phyloP scores from a whole-genome alignment of 345 rosid genomes.

The Excoecaria cochinchinensis region DNA sequence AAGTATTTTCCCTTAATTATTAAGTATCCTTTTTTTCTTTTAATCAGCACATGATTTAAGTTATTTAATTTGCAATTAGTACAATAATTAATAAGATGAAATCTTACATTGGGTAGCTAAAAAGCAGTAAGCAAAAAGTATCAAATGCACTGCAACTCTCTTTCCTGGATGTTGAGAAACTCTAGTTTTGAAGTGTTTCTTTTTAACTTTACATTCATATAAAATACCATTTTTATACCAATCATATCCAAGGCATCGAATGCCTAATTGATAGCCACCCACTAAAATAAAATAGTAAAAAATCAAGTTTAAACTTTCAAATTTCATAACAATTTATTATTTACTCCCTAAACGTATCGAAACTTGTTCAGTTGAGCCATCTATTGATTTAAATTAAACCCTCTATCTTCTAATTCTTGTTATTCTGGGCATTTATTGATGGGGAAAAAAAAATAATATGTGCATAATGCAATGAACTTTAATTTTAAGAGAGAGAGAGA shows the following conservation, averaged over 20 bases:
- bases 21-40: background rate
- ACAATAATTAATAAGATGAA: background rate
- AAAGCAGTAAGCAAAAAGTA: constrained; percentile 13
- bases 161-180: background rate
- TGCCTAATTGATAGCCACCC: constrained; percentile 10
- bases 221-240: background rate
- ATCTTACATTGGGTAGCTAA: background rate
- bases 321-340: too few relatives aligned
- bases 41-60: background rate
- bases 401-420: too few relatives aligned
- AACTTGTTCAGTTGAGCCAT: too few relatives aligned
- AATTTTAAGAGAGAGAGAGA: too few relatives aligned
- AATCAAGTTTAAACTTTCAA: background rate
- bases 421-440: too few relatives aligned
- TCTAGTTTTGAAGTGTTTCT: background rate
- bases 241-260: constrained; percentile 11
- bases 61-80: constrained; percentile 1
- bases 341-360: too few relatives aligned
- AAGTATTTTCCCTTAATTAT: too few relatives aligned
- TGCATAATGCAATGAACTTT: too few relatives aligned
- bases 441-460: too few relatives aligned
- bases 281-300: background rate
- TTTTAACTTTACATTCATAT: background rate
- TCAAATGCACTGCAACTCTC: background rate
- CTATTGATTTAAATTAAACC: too few relatives aligned